These are phyloP conservation scores for Picea glauca DNA, from an alignment of 75 land plant genomes.

Conservation along the genomic window DNA sequence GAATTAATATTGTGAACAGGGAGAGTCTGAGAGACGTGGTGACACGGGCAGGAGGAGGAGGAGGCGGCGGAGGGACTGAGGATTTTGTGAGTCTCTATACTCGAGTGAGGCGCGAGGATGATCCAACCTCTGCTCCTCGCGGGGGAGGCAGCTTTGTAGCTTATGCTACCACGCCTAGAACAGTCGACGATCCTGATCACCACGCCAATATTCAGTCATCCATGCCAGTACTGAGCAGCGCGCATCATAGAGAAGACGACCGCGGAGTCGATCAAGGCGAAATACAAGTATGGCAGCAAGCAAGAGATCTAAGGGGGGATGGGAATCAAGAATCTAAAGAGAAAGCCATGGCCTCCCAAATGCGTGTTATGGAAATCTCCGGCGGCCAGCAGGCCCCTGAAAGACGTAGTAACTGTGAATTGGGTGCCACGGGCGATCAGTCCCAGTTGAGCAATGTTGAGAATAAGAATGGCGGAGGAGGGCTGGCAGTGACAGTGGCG, in stretches of 20 bases:
- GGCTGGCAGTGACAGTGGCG: slow-evolving; percentile 6
- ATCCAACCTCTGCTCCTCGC: slow-evolving; percentile 7
- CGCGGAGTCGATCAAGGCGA: slow-evolving; percentile 2
- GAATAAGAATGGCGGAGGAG: not conserved
- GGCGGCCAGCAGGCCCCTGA: not conserved
- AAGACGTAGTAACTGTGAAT: not conserved
- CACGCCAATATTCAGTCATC: not conserved
- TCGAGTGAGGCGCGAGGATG: slow-evolving; percentile 2
- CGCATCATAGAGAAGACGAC: not conserved
- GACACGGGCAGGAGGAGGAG: slow-evolving; percentile 9
- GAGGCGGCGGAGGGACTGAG: slow-evolving; percentile 7
- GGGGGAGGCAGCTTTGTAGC: slow-evolving; percentile 15
- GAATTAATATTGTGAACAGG: slow-evolving; percentile 32
- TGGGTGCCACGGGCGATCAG: slow-evolving; percentile 11
- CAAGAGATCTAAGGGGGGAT: slow-evolving; percentile 12
- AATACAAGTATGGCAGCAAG: slow-evolving; percentile 3
- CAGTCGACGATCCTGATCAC: not conserved
- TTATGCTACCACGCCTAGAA: not conserved
- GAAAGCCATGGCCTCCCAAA: slow-evolving; percentile 10
- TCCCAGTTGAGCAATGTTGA: slow-evolving; percentile 4
- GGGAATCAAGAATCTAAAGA: slow-evolving; percentile 3
- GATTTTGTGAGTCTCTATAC: slow-evolving; percentile 1
- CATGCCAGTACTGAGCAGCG: not conserved
- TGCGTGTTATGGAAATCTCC: slow-evolving; percentile 15
- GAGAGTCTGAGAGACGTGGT: slow-evolving; percentile 42